Base-by-base conservation (phyloP, 2,329 filamentous ascomycete species). In the Neofusicoccum sp. region DNA sequence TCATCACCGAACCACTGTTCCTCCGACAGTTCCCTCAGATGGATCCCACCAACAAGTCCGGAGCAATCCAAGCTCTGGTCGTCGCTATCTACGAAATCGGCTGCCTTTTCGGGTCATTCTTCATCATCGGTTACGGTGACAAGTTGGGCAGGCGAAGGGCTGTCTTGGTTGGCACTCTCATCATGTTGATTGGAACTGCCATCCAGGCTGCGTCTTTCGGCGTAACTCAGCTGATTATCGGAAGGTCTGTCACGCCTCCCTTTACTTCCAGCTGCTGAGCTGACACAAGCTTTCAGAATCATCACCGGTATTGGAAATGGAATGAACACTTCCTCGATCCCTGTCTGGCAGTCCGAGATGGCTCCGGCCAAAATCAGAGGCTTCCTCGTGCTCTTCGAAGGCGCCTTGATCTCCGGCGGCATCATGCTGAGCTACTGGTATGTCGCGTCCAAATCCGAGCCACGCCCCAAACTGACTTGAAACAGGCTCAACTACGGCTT, bases 341-440 rank as follows among this genome's bases (percentile, higher is more conserved):
- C 82, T 3, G 82, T 80, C 4, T 85, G 83, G 67, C 81, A 84
- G 72, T 80, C 81, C 3, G 82, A 84, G 67, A 83, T 80, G 65
- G 81, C 81, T 2, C 78, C 76, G 61, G 81, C 84, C 0, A 82
- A 81, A 68, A 87, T 86, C 71, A 81, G 85, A 67, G 85, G 85
- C 65, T 79, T 86, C 29, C 73, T 87, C 59, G 87, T 87, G 67
- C 86, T 84, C 71, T 85, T 87, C 52, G 84, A 81, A 70, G 83
- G 80, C 68, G 82, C 81, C 69, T 74, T 78, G 33, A 81, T 83
- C 50, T 80, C 81, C 7, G 80, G 83, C 59, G 81, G 82, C 41
- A 82, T 79, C 6, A 68, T 79, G 11, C 82, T 84, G 58, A 80
- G 81, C 1, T 83, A 83, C 71, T 83, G 81, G 80, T 41, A 41